Conservation (phyloP, 352 stramenopile genomes). For the Pythium aquatile region DNA sequence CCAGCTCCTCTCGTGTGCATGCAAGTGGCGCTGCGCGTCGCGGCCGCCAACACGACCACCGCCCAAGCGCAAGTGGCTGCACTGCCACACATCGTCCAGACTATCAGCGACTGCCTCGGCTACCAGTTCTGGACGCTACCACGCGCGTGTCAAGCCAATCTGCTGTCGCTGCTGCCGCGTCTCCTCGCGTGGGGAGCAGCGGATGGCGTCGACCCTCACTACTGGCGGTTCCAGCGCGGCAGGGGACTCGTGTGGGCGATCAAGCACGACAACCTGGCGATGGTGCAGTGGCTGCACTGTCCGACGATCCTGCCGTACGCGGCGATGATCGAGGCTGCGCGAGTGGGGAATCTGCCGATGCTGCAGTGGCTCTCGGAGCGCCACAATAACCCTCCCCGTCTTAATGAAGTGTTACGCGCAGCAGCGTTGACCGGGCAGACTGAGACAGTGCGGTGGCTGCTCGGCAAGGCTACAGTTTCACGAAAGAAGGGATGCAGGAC, state of each 20-base stretch:
- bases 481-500: neutral
- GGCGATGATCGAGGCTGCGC: neutral
- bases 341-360: neutral
- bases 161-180: conserved; percentile 3
- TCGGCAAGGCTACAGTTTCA: neutral
- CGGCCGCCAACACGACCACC: neutral
- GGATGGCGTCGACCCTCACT: neutral
- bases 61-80: neutral
- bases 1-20: neutral
- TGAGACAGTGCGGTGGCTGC: neutral
- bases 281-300: neutral
- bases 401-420: neutral
- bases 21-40: neutral
- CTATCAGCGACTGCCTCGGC: neutral
- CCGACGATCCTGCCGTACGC: neutral
- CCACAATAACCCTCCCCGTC: neutral
- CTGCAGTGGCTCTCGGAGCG: neutral
- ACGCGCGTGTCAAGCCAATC: neutral
- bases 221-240: conserved; percentile 1
- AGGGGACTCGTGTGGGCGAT: neutral
- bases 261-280: conserved; percentile 1
- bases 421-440: neutral
- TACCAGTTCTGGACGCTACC: conserved; percentile 1
- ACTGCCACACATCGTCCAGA: neutral
- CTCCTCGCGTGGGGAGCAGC: neutral